Evolutionary conservation across 2,329 filamentous ascomycete genomes (phyloP).

Genomic region (Pseudocercospora fuligena): DNA sequence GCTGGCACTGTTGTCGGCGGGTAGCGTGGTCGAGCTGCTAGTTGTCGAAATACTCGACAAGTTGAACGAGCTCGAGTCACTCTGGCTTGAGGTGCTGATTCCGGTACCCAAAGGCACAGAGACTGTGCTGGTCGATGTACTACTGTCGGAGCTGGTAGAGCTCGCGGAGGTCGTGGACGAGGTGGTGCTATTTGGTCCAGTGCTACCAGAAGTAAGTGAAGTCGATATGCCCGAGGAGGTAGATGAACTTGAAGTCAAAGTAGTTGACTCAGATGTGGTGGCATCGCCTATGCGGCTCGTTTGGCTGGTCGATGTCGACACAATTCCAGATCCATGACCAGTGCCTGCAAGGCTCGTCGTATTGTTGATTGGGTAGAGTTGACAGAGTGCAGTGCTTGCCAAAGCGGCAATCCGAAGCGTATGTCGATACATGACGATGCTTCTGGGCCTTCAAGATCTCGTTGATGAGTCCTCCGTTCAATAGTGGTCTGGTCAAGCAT

Average conservation of each 20-base stretch:
- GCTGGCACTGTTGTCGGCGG: neutral
- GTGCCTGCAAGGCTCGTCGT: neutral
- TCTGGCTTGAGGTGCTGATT: neutral
- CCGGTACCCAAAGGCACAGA: conserved; percentile 7
- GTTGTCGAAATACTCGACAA: neutral
- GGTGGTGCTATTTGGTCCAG: neutral
- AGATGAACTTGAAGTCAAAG: neutral
- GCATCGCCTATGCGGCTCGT: neutral
- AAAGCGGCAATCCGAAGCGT: neutral
- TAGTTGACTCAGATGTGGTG: neutral
- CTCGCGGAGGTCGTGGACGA: neutral
- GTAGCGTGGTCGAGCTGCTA: neutral
- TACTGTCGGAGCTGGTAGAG: neutral
- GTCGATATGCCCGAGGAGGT: neutral
- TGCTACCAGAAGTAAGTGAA: neutral
- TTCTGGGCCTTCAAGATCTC: neutral
- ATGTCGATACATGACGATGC: neutral
- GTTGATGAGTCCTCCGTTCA: neutral
- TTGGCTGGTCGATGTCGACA: neutral
- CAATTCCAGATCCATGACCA: neutral
- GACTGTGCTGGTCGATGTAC: neutral
- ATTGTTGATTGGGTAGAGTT: neutral
- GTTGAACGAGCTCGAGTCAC: neutral
- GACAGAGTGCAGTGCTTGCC: neutral
- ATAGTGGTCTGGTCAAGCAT: neutral